These are phyloP conservation scores for Cladosporium sp. DNA, from an alignment of 2,329 filamentous ascomycete species.

Conservation along the genomic window DNA sequence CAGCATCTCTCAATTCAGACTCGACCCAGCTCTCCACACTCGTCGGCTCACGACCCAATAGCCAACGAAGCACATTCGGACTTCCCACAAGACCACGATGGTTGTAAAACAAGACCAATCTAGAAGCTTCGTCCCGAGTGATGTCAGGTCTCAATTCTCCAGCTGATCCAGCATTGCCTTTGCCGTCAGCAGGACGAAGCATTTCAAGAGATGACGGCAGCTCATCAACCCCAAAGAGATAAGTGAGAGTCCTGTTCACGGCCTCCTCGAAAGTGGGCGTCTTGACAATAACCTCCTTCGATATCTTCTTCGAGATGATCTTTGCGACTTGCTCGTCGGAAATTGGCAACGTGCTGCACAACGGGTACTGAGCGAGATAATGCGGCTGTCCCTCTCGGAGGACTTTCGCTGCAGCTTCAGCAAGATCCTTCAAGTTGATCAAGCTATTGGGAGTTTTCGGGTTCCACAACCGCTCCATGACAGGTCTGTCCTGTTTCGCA, in stretches of 20 bases:
- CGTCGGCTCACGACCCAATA: slow-evolving; percentile 14
- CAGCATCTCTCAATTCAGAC: slow-evolving; percentile 10
- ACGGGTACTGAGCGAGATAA: slow-evolving; percentile 28
- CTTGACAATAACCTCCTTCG: slow-evolving; percentile 23
- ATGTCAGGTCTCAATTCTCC: slow-evolving; percentile 16
- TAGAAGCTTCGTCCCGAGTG: slow-evolving; percentile 15
- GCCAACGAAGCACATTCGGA: slow-evolving; percentile 19
- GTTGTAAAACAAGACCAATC: slow-evolving; percentile 19
- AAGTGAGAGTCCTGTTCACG: slow-evolving; percentile 15
- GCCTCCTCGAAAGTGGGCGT: slow-evolving; percentile 18
- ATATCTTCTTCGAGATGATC: slow-evolving; percentile 20
- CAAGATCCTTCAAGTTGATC: slow-evolving; percentile 27
- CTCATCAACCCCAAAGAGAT: slow-evolving; percentile 6
- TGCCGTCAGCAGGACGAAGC: slow-evolving; percentile 2
- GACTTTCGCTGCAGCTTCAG: slow-evolving; percentile 22
- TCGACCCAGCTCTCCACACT: slow-evolving; percentile 16
- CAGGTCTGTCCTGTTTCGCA: too few species aligned
- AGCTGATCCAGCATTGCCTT: neutral
- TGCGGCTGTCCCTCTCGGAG: slow-evolving; percentile 25
- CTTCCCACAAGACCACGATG: slow-evolving; percentile 16
- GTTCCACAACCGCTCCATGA: slow-evolving; percentile 16
- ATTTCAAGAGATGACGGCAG: neutral
- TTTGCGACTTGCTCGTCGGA: slow-evolving; percentile 20
- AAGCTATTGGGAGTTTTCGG: slow-evolving; percentile 21
- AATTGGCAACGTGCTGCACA: slow-evolving; percentile 21